A percentile compares a stretch with the other conserved stretches of the same genome.
Evolutionary conservation across 1,284 basidiomycete genomes (phyloP).

Genomic region (Athelia psychrophila): DNA sequence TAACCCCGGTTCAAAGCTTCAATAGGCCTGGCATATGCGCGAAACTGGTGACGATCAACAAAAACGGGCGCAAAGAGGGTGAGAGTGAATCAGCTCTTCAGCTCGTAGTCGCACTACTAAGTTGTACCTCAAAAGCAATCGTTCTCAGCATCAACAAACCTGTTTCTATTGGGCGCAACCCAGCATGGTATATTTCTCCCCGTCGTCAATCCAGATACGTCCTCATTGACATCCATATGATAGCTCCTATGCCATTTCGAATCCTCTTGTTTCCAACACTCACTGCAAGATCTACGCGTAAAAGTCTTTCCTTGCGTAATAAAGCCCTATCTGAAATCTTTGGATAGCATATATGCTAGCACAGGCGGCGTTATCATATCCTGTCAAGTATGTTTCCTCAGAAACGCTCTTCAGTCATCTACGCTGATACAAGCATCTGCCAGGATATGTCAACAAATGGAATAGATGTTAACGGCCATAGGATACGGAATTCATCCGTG

Average conservation of each 20-base stretch:
- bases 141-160: slow-evolving; percentile 59
- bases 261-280: slow-evolving; percentile 57
- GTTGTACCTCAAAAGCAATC: slow-evolving; percentile 36
- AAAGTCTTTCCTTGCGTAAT: slow-evolving; percentile 14
- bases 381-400: slow-evolving; percentile 51
- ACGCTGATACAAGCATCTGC: slow-evolving; percentile 1
- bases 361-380: slow-evolving; percentile 72
- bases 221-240: slow-evolving; percentile 2
- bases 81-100: slow-evolving; percentile 2
- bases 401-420: background rate
- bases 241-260: slow-evolving; percentile 47
- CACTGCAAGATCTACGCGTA: slow-evolving; percentile 82
- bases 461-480: slow-evolving; percentile 65
- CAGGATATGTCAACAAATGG: slow-evolving; percentile 82
- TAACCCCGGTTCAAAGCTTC: background rate
- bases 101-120: slow-evolving; percentile 14
- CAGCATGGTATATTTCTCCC: slow-evolving; percentile 47
- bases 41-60: slow-evolving; percentile 56
- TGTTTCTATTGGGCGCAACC: slow-evolving; percentile 65
- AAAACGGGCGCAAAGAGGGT: slow-evolving; percentile 61
- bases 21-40: slow-evolving; percentile 52
- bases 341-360: slow-evolving; percentile 58
- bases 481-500: slow-evolving; percentile 58
- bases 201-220: slow-evolving; percentile 1
- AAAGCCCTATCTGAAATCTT: background rate